These are phyloP conservation scores for Pythium coloratum DNA, from an alignment of 352 stramenopile species.

Conservation along the genomic window DNA sequence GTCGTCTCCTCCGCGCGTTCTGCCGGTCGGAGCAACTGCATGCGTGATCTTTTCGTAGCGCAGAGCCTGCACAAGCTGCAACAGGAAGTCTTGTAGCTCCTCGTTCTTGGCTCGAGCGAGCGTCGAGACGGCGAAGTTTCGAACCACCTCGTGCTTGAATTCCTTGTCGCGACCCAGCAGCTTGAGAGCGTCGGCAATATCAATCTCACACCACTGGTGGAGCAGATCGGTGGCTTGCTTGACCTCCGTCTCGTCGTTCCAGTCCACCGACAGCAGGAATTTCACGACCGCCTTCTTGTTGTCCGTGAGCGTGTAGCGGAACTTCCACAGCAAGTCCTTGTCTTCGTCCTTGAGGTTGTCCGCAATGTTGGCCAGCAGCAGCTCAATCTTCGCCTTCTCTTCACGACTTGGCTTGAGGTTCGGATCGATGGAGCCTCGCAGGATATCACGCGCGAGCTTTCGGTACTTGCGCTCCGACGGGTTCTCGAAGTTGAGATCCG, in stretches of 20 bases:
- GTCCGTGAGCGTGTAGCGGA: constrained; percentile 95
- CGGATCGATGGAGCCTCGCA: constrained; percentile 96
- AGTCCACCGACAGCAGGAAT: constrained; percentile 98
- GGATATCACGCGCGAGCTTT: constrained; percentile 94
- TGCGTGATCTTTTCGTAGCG: constrained; percentile 79
- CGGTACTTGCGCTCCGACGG: constrained; percentile 97
- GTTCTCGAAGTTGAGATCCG: constrained; percentile 88
- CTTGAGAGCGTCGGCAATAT: constrained; percentile 98
- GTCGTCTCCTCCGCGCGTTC: constrained; percentile 30
- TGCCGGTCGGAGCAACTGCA: constrained; percentile 13
- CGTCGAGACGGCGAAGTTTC: constrained; percentile 96
- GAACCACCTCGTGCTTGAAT: constrained; percentile 90
- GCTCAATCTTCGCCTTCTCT: constrained; percentile 92
- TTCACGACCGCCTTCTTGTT: constrained; percentile 97
- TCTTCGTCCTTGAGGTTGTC: constrained; percentile 93
- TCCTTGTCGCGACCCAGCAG: constrained; percentile 92
- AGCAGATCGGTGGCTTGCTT: constrained; percentile 89
- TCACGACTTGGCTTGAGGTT: constrained; percentile 96
- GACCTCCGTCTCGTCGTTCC: constrained; percentile 97
- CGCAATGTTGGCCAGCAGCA: constrained; percentile 91
- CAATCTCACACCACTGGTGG: constrained; percentile 90
- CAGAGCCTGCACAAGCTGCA: constrained; percentile 98
- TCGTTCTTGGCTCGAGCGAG: constrained; percentile 95
- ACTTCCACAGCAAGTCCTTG: constrained; percentile 95
- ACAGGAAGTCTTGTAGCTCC: constrained; percentile 96